Base-by-base conservation (phyloP, 495 filamentous ascomycete species). In the Hypoxylon lienhwacheense region DNA sequence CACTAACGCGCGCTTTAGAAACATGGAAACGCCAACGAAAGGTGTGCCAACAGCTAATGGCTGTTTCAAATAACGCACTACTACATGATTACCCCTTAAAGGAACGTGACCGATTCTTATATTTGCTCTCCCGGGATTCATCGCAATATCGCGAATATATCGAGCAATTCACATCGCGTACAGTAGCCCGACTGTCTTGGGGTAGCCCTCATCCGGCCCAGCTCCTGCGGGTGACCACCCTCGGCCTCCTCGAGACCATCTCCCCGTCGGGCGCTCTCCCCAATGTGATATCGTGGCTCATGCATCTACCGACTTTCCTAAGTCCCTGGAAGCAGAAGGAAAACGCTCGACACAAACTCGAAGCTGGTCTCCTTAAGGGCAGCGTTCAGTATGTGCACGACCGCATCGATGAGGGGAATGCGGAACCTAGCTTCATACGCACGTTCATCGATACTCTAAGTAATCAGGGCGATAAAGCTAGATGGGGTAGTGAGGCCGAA, bases 151-250 rank as follows among this genome's bases (percentile, higher is more conserved):
- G 76, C 33, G 74, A 80, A 53, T 70, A 72, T 24, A 71, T 85
- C 40, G 80, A 84, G 59, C 80, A 83, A 39, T 85, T 81, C 64
- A 80, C 79, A 15, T 71, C 75, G 10, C 79, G 82, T 6, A 78
- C 81, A 5, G 80, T 83, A n/a, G 79, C 75, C 16, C 68, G 77
- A 0, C 72, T 86, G 1, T 73, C 72, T 3, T 88, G 83, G 77
- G 85, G 83, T 12, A 76, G 73, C 2, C 64, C 73, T 4, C 70
- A 70, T 22, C 66, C 68, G 25, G 74, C 72, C 17, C 70, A 69
- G 47, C 67, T 78, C 41, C 74, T 84, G 7, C 74, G 79, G 12
- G 70, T 77, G 17, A 78, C 76, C 12, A 81, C 82, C 3, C 75
- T 77, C n/a, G 80, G 77, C 4, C 70, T 85, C 1, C 75, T 85